Evolutionary conservation across 371 early-diverging fungal genomes (phyloP).

Genomic region (Actinomucor elegans): DNA sequence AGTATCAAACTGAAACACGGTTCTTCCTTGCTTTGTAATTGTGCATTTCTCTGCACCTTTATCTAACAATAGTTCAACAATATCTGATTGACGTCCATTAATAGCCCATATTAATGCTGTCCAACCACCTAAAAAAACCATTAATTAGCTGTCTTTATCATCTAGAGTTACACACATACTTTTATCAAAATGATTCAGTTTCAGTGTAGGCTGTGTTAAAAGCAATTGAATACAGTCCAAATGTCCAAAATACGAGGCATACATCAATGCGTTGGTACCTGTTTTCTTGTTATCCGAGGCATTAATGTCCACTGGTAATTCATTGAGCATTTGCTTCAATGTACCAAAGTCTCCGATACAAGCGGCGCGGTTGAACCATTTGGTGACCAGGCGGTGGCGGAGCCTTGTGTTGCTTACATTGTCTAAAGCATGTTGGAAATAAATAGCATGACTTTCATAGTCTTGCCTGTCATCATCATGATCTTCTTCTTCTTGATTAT

Average conservation of each 20-base stretch:
- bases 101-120: constrained; percentile 92
- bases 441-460: constrained; percentile 3
- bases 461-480: background rate
- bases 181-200: constrained; percentile 24
- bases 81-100: constrained; percentile 66
- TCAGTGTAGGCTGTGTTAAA: constrained; percentile 4
- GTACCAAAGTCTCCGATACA: constrained; percentile 21
- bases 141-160: too few relatives aligned
- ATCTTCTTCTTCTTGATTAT: background rate
- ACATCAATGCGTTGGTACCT: constrained; percentile 19
- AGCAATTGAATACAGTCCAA: constrained; percentile 13
- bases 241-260: constrained; percentile 26
- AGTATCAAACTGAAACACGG: constrained; percentile 68
- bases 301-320: constrained; percentile 3
- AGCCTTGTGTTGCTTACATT: constrained; percentile 10
- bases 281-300: constrained; percentile 3
- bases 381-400: constrained; percentile 1
- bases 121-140: constrained; percentile 80
- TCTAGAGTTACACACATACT: too few relatives aligned
- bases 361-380: constrained; percentile 21
- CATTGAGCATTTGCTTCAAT: constrained; percentile 10
- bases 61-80: constrained; percentile 67
- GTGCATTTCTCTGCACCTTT: constrained; percentile 66
- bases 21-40: constrained; percentile 64
- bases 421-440: background rate